A percentile compares a stretch with the other conserved stretches of the same genome.
phyloP scores from a whole-genome alignment of 495 filamentous ascomycete genomes.

The Penicillium salamii region DNA sequence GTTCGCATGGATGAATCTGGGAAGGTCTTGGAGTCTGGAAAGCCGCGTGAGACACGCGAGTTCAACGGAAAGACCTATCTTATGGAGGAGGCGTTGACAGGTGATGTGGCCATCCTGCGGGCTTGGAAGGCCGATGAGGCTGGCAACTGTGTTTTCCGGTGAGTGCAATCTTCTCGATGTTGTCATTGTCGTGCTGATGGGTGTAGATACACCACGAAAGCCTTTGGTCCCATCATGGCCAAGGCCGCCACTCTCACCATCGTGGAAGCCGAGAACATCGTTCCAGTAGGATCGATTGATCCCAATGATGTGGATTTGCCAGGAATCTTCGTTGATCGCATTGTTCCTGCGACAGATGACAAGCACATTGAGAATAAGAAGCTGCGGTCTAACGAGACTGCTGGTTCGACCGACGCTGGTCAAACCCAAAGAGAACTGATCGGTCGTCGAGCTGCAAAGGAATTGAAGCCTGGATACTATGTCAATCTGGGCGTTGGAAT shows the following conservation, averaged over 20 bases:
- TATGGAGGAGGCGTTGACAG: conserved; percentile 79
- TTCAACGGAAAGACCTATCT: conserved; percentile 84
- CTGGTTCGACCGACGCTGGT: conserved; percentile 56
- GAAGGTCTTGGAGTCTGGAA: conserved; percentile 65
- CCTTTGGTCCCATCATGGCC: conserved; percentile 85
- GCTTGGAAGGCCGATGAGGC: conserved; percentile 84
- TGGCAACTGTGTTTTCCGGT: conserved; percentile 88
- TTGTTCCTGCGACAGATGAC: conserved; percentile 69
- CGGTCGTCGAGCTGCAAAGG: conserved; percentile 79
- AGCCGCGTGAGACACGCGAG: conserved; percentile 75
- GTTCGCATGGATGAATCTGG: conserved; percentile 73
- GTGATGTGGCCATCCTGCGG: conserved; percentile 85
- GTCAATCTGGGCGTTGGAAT: conserved; percentile 93
- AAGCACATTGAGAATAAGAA: conserved; percentile 86
- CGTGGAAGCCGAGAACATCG: conserved; percentile 89
- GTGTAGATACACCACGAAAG: conserved; percentile 47
- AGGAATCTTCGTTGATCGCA: conserved; percentile 83
- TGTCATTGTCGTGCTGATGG: background rate
- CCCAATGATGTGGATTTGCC: conserved; percentile 81
- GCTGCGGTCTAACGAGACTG: conserved; percentile 57
- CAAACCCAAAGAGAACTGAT: conserved; percentile 76
- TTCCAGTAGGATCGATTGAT: conserved; percentile 75
- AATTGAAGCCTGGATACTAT: conserved; percentile 92
- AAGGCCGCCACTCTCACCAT: conserved; percentile 84
- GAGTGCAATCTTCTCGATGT: conserved; percentile 23